Evolutionary conservation across 148 eudicot genomes (phyloP).

Genomic region (Gaultheria prostrata): DNA sequence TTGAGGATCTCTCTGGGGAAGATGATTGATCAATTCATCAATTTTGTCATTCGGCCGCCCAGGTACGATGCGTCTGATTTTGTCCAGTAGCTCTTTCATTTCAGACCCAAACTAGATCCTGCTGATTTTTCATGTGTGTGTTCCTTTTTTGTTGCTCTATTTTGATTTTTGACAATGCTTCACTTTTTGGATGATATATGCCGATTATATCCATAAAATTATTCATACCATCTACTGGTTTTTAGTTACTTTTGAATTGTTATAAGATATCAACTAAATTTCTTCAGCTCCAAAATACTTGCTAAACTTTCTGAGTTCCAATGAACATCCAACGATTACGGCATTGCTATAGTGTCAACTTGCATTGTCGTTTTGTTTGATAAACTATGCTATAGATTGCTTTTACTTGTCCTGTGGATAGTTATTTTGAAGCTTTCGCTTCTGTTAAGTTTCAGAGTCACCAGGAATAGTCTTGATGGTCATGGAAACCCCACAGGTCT

Average conservation of each 20-base stretch:
- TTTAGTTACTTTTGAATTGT: neutral
- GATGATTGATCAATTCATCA: slow-evolving; percentile 74
- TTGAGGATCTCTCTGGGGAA: slow-evolving; percentile 3
- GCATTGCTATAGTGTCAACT: neutral
- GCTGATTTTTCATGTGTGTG: neutral
- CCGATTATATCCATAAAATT: neutral
- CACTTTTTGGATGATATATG: neutral
- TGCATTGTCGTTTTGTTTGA: neutral
- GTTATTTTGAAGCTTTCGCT: neutral
- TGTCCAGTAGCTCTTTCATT: neutral
- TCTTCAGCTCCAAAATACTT: neutral
- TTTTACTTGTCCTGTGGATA: neutral
- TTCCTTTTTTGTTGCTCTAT: neutral
- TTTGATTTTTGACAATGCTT: slow-evolving; percentile 5
- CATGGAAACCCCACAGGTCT: neutral
- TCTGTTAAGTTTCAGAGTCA: neutral
- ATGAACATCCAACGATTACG: neutral
- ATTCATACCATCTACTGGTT: neutral
- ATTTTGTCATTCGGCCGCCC: slow-evolving; percentile 85
- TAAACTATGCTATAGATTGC: neutral
- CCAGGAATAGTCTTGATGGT: neutral
- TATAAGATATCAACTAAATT: neutral
- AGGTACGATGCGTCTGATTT: slow-evolving; percentile 34
- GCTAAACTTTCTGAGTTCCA: neutral
- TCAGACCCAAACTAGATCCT: neutral